Conservation (phyloP, 345 rosid species). For the Kandelia obovata region DNA sequence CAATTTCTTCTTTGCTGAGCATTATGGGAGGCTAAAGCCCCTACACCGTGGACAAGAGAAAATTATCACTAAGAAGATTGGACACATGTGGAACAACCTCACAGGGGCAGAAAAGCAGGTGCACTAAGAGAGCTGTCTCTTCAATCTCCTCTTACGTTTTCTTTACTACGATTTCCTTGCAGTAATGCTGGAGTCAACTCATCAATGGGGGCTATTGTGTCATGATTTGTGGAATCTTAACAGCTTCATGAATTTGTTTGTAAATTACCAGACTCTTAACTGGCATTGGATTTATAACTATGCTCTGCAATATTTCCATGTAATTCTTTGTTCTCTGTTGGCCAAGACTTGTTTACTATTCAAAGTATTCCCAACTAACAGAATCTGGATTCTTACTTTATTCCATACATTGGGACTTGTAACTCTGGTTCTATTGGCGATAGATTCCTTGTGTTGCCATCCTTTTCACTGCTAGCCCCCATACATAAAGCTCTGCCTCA, state of each 20-base stretch:
- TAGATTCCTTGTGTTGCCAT: no score
- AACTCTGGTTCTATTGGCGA: no score
- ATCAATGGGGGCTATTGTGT: background rate
- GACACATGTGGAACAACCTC: conserved; percentile 63
- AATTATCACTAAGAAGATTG: conserved; percentile 62
- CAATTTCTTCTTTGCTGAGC: conserved; percentile 70
- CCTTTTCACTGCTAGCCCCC: no score
- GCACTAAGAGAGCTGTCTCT: background rate
- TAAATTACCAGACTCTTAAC: background rate
- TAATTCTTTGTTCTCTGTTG: background rate
- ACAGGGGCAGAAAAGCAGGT: conserved; percentile 74
- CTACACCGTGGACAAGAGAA: conserved; percentile 53
- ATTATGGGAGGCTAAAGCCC: conserved; percentile 57
- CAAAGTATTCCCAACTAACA: no score
- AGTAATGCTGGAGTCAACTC: background rate
- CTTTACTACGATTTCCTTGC: background rate
- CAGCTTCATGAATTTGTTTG: background rate
- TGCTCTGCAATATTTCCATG: background rate
- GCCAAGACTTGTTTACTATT: no score
- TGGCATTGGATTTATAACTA: background rate
- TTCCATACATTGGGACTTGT: no score
- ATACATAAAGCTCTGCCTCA: no score
- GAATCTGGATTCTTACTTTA: no score
- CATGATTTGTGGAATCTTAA: background rate
- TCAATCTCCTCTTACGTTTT: background rate